Base-by-base conservation (phyloP, 2,329 filamentous ascomycete genomes). In the Tolypocladium tundrense region DNA sequence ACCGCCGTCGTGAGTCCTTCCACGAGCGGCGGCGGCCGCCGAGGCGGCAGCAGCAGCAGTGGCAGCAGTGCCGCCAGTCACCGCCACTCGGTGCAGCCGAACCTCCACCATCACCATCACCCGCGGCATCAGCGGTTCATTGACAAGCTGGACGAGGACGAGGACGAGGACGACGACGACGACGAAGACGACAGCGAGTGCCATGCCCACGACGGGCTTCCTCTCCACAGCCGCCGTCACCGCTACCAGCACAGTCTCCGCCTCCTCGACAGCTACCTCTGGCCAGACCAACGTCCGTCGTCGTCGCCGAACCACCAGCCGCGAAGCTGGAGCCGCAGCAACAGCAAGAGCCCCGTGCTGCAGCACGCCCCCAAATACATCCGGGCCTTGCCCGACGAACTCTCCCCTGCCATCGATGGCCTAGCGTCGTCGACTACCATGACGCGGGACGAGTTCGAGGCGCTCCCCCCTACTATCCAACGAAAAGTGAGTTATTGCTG, bases 401-500 rank as follows among this genome's bases (percentile, higher is more conserved):
- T 54, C 43, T 56, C 59, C 27, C 56, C 60, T 33, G 56, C 62
- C 16, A 58, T 61, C 33, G 63, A 65, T n/a, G 63, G 59, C 55
- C 61, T 60, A n/a, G 61, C 66, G 54, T 66, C 67, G 43, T 67
- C 68, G 37, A 63, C 61, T 53, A 62, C 60, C 27, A 71, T 74
- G 61, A 74, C 73, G 1, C 72, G 63, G 60, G 66, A 72, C 39
- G 72, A 75, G 56, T 82, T 81, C 59, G 77, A 82, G 62, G 75
- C 76, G 45, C 70, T 84, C 13, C 81, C 81, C 24, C 78, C 77
- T 31, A 79, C 79, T 19, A 75, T 84, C 56, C 75, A 79, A 65
- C 75, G 81, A 69, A 84, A 84, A 73, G 81, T 84, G 71, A 75
- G 80, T 73, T 73, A 54, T 40, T 19, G 55, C 58, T 55, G 56